Base-by-base conservation (phyloP, 352 stramenopile genomes). In the Globisporangium nunn region DNA sequence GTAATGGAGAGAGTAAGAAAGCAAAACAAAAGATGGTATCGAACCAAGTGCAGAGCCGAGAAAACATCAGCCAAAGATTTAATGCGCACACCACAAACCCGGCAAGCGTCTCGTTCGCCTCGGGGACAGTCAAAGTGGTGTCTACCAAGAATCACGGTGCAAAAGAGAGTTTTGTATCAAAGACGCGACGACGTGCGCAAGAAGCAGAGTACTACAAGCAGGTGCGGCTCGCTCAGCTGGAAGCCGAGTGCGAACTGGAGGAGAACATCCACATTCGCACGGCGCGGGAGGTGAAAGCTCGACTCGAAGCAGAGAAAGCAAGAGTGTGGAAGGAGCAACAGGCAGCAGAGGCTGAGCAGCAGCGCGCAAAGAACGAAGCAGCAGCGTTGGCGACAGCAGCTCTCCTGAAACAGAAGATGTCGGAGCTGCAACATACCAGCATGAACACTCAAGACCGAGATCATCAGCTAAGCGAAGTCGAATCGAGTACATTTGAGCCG, bases 201-300 rank as follows among this genome's bases (percentile, higher is more conserved):
- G 76, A 89, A 60, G 67, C 74, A 5, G 77, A 87, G 44, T 85
- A 87, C 46, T 78, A 75, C 48, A 87, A 87, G 49, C 77, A 90
- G 52, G 56, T 87, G 47, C 79, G 77, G 5, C 63, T 90, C 6
- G 80, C 75, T 28, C 67, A 90, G 52, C 63, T 90, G 1, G 75
- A 90, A 52, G 75, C 74, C 2, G 75, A 90, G 58, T 90, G 80
- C 47, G 80, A 90, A 51, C 54, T 90, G 18, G 76, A 90, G 56
- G 80, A 90, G 53, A 90, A 90, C 45, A 52, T 90, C 37, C 71
- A 75, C 14, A 84, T 90, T 55, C 74, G 78, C 58, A 71, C 70
- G 15, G 74, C 65, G 39, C 67, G 77, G 0, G 70, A 81, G 41
- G 74, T 70, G 10, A 68, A 63, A 59, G 65, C 35, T 7, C 50